phyloP scores from a whole-genome alignment of 371 early-diverging fungal genomes.

The Mortierella sp. region DNA sequence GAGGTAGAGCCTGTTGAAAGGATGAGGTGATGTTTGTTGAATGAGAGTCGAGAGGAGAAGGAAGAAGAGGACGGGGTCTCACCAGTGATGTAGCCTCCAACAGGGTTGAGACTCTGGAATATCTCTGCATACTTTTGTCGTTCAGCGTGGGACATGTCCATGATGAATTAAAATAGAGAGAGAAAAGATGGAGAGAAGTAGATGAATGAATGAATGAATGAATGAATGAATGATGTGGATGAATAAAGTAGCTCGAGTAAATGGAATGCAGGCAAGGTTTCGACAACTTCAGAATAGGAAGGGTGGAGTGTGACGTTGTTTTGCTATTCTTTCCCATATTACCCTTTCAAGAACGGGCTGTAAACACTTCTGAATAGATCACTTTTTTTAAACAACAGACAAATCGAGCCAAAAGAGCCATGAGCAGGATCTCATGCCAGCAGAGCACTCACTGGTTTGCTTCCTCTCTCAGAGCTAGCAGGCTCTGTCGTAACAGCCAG shows the following conservation, averaged over 20 bases:
- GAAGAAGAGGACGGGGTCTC: constrained; percentile 6
- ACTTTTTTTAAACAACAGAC: background rate
- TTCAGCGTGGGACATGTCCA: constrained; percentile 62
- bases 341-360: background rate
- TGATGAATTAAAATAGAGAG: constrained; percentile 10
- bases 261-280: background rate
- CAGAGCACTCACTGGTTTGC: constrained; percentile 26
- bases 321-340: constrained; percentile 1
- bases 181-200: background rate
- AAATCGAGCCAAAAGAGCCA: constrained; percentile 10
- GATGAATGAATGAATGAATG: background rate
- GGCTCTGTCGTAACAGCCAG: constrained; percentile 4
- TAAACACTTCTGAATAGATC: constrained; percentile 2
- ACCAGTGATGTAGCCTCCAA: constrained; percentile 81
- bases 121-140: constrained; percentile 74
- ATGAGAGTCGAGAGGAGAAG: background rate
- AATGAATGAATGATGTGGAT: background rate
- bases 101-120: constrained; percentile 73
- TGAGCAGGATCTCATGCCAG: constrained; percentile 38
- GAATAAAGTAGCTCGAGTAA: background rate
- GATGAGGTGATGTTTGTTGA: background rate
- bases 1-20: too few species aligned
- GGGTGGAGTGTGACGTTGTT: constrained; percentile 32
- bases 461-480: constrained; percentile 15
- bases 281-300: background rate